Percentiles rank a stretch among this genome's conserved stretches.
These are phyloP conservation scores for Erodium texanum DNA, from an alignment of 441 rosid species.

Conservation along the genomic window DNA sequence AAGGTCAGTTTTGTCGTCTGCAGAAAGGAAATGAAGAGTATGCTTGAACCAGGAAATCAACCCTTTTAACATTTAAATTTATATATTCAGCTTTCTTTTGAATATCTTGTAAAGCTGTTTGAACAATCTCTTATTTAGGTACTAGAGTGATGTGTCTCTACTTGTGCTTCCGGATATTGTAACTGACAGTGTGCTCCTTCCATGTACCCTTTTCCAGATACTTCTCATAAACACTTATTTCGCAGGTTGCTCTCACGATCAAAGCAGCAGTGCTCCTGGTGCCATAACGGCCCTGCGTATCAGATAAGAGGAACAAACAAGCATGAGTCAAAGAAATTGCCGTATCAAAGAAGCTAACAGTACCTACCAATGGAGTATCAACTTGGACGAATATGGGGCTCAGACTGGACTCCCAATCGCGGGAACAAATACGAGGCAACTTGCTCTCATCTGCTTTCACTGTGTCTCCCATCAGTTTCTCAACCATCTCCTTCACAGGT, in stretches of 20 bases:
- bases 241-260: constrained; percentile 32
- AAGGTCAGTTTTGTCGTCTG: too few species aligned
- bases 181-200: constrained; percentile 43
- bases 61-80: not conserved
- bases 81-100: too few species aligned
- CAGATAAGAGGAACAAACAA: not conserved
- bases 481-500: constrained; percentile 38
- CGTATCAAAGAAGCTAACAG: too few species aligned
- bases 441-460: constrained; percentile 43
- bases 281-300: constrained; percentile 42
- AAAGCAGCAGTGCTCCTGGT: constrained; percentile 49
- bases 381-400: constrained; percentile 58
- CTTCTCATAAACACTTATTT: constrained; percentile 44
- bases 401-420: constrained; percentile 43
- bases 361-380: constrained; percentile 52
- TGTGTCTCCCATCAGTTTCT: constrained; percentile 45
- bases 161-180: constrained; percentile 29
- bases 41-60: not conserved
- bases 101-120: not conserved
- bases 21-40: not conserved
- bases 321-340: too few species aligned
- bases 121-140: constrained; percentile 7
- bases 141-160: not conserved
- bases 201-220: constrained; percentile 44
- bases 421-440: constrained; percentile 49